Base-by-base conservation (phyloP, 176 grass and related monocot species). In the Ensete ventricosum region DNA sequence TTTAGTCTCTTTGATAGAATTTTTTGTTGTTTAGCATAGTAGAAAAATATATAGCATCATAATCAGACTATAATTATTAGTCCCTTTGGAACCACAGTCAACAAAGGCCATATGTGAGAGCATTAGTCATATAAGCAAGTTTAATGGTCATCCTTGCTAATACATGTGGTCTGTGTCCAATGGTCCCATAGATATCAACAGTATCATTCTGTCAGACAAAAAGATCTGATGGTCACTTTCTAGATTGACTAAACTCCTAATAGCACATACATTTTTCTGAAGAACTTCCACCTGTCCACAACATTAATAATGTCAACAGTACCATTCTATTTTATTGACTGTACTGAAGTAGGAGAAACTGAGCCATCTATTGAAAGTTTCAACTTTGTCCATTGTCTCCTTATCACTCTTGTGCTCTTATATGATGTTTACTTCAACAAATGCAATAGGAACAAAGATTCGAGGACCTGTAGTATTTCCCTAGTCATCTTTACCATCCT, bases 381-480 rank as follows among this genome's bases (percentile, higher is more conserved):
- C 43, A 50, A 21, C 43, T 70, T 12, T 49, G 29, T 51, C 43
- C 48, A 26, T 22, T 50, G 67, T n/a, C 67, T 50, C 67, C 67
- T 70, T 70, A 70, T 51, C 43, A 70, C 50, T 50, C 67, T 70
- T 70, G 67, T 70, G 67, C 48, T 51, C 48, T 50, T 70, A 70
- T 70, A 21, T n/a, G 67, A 49, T 70, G 48, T 70, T 70, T 52
- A 70, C 43, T 50, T 21, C 16, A 34, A 11, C 67, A 70, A 20
- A 9, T 51, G 16, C 48, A 70, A 70, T 20, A 70, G 67, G 67
- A 19, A 70, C 48, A 51, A 20, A 20, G 19, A 24, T 11, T 23
- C 24, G 63, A 12, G 26, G 26, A 26, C 63, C 14, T 21, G 63
- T 3, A 65, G 63, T 20, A 25, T 13, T 65, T 65, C 24, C 16